A percentile compares a stretch with the other conserved stretches of the same genome.
phyloP scores from a whole-genome alignment of 2,329 filamentous ascomycete species.

The Pseudocercospora pini-densiflorae region DNA sequence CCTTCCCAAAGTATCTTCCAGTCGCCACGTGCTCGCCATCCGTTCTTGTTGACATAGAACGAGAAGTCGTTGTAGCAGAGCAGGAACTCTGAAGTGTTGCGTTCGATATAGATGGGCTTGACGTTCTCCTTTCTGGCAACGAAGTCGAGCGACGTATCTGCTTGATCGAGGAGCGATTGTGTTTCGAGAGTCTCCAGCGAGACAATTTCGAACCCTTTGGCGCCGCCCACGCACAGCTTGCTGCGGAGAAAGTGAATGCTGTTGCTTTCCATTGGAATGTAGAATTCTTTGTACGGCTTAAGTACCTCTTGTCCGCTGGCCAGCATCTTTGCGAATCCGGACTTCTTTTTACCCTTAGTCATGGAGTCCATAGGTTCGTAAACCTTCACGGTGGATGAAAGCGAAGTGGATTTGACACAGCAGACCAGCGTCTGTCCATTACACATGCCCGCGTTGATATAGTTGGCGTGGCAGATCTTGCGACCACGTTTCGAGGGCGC shows the following conservation, averaged over 20 bases:
- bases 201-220: constrained; percentile 95
- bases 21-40: constrained; percentile 92
- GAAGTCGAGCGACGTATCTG: constrained; percentile 96
- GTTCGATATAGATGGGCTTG: constrained; percentile 95
- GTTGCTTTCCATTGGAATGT: constrained; percentile 97
- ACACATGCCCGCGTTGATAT: constrained; percentile 97
- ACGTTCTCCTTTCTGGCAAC: constrained; percentile 86
- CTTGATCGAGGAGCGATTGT: constrained; percentile 94
- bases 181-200: constrained; percentile 97
- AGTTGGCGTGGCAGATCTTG: constrained; percentile 98
- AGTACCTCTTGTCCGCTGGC: constrained; percentile 90
- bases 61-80: constrained; percentile 99
- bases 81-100: constrained; percentile 94
- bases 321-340: constrained; percentile 94
- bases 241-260: constrained; percentile 97
- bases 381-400: constrained; percentile 98
- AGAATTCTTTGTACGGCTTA: constrained; percentile 98
- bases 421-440: constrained; percentile 93
- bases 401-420: constrained; percentile 89
- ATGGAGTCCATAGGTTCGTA: constrained; percentile 96
- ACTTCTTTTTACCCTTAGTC: constrained; percentile 83
- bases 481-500: constrained; percentile 82
- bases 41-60: constrained; percentile 98
- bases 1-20: constrained; percentile 99
- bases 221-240: constrained; percentile 94